phyloP scores from a whole-genome alignment of 352 stramenopile genomes.

The Globisporangium cystogenes region DNA sequence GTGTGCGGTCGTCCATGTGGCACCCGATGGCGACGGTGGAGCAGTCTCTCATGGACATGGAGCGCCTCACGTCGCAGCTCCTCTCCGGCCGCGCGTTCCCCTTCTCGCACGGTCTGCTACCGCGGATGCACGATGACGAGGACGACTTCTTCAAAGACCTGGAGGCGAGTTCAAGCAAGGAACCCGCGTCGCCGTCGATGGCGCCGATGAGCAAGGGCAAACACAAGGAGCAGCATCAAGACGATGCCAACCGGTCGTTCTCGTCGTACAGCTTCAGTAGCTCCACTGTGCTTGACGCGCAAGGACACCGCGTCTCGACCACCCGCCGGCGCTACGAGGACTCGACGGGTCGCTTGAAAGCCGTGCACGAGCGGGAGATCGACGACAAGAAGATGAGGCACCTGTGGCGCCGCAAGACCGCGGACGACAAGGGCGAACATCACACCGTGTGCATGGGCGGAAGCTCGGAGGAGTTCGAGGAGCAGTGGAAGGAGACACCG shows the following conservation, averaged over 20 bases:
- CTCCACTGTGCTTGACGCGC: conserved; percentile 65
- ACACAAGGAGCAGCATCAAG: not conserved
- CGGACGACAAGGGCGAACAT: conserved; percentile 52
- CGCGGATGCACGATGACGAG: conserved; percentile 12
- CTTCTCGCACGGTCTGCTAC: conserved; percentile 8
- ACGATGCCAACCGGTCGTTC: conserved; percentile 30
- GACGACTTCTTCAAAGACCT: conserved; percentile 85
- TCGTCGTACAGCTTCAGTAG: conserved; percentile 78
- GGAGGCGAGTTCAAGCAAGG: conserved; percentile 23
- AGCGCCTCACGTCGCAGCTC: conserved; percentile 39
- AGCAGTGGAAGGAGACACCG: conserved; percentile 51
- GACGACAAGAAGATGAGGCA: conserved; percentile 54
- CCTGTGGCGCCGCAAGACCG: conserved; percentile 69
- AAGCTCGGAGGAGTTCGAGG: conserved; percentile 55
- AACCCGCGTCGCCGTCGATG: conserved; percentile 16
- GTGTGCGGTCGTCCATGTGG: conserved; percentile 70
- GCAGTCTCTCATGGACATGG: conserved; percentile 77
- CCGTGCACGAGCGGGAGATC: conserved; percentile 74
- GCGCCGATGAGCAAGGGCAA: not conserved
- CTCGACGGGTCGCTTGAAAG: conserved; percentile 74
- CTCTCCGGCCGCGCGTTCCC: conserved; percentile 12
- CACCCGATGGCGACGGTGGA: conserved; percentile 78
- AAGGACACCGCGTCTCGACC: conserved; percentile 55
- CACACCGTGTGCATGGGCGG: conserved; percentile 32
- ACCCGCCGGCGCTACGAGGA: conserved; percentile 82